Conservation (phyloP, 306 rosid genomes). For the Purshia tridentata region DNA sequence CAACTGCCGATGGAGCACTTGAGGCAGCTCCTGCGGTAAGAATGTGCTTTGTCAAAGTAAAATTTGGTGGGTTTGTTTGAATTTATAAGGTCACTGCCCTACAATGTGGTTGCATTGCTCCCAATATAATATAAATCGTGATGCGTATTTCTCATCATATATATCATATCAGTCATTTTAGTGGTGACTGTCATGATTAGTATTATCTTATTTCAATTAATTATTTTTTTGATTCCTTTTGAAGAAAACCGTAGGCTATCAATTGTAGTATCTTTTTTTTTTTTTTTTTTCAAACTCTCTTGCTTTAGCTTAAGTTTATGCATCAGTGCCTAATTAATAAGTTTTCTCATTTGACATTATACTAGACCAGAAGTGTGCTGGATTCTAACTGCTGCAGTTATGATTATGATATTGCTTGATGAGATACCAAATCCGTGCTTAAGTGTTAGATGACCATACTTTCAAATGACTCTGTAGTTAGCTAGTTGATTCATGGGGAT, state of each 20-base stretch:
- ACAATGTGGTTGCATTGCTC: not conserved
- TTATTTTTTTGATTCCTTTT: not conserved
- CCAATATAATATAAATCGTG: not conserved
- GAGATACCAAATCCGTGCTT: not conserved
- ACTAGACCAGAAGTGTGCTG: not conserved
- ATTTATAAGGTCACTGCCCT: not conserved
- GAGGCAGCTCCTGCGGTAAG: conserved; percentile 99
- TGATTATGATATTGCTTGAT: not conserved
- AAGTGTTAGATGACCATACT: not conserved
- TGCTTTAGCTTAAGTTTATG: not conserved
- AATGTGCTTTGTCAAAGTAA: not conserved
- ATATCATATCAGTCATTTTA: not conserved
- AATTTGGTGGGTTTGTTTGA: not conserved
- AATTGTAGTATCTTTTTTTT: not conserved
- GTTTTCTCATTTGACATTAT: not conserved
- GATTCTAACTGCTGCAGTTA: not conserved
- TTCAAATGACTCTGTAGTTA: not conserved
- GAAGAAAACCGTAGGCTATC: not conserved
- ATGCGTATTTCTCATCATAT: not conserved
- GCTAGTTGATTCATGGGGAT: not conserved
- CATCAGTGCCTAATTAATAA: not conserved
- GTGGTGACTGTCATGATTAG: not conserved
- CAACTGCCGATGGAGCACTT: conserved; percentile 94
- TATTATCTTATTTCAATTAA: not conserved
- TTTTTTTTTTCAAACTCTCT: not conserved